A percentile compares a stretch with the other conserved stretches of the same genome.
Conservation (phyloP, 2,329 filamentous ascomycete genomes). For the Elsinoe ampelina region DNA sequence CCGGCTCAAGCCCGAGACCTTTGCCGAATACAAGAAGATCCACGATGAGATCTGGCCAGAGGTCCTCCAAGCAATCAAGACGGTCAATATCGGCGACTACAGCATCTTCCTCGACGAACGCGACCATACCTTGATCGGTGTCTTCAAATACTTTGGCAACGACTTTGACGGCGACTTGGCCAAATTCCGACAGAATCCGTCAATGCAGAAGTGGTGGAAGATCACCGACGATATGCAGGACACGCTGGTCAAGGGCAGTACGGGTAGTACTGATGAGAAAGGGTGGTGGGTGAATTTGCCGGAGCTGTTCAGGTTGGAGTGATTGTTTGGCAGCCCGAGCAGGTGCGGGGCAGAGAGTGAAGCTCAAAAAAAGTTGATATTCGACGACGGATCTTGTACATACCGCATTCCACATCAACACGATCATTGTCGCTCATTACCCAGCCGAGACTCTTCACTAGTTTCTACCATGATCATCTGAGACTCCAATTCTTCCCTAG, state of each 20-base stretch:
- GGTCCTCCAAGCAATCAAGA: constrained; percentile 64
- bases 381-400: not conserved
- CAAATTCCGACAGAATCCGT: constrained; percentile 61
- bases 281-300: constrained; percentile 60
- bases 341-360: constrained; percentile 1
- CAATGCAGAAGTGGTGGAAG: constrained; percentile 69
- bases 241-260: constrained; percentile 48
- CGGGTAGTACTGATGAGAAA: constrained; percentile 46
- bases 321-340: not conserved
- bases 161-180: constrained; percentile 68
- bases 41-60: constrained; percentile 70
- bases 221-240: constrained; percentile 72
- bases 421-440: too few relatives aligned
- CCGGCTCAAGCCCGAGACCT: constrained; percentile 56
- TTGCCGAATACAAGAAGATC: constrained; percentile 62
- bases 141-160: constrained; percentile 69
- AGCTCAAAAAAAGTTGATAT: constrained; percentile 2
- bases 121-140: constrained; percentile 59
- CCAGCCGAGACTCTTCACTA: too few relatives aligned
- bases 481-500: not conserved
- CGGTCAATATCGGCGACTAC: constrained; percentile 67
- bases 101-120: constrained; percentile 60
- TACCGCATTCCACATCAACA: too few relatives aligned
- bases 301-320: constrained; percentile 58
- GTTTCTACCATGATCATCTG: too few relatives aligned